Percentiles rank a stretch among this genome's conserved stretches.
These are phyloP conservation scores for Tricholoma sp. DNA, from an alignment of 768 basidiomycete species.

Conservation along the genomic window DNA sequence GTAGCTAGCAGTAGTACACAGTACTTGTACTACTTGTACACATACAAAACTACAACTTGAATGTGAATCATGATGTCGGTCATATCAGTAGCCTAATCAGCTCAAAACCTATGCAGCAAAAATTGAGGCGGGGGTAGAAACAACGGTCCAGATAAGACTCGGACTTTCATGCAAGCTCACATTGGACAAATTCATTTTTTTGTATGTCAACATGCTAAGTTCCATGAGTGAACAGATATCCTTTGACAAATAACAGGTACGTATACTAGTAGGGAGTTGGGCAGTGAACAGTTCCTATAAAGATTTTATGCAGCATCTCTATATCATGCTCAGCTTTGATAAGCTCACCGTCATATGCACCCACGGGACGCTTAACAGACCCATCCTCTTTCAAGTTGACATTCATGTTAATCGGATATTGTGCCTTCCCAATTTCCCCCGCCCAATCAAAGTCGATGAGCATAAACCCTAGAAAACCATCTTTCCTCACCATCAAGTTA, in stretches of 20 bases:
- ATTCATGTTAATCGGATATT: not conserved
- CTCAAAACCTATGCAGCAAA: too few species aligned
- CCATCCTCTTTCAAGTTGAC: not conserved
- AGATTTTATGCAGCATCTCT: conserved; percentile 16
- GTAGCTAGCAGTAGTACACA: too few species aligned
- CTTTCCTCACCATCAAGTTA: conserved; percentile 9
- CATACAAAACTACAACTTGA: too few species aligned
- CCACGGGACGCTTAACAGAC: not conserved
- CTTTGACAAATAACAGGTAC: not conserved
- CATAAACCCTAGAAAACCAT: conserved; percentile 6
- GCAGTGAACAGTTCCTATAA: not conserved
- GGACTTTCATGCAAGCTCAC: too few species aligned
- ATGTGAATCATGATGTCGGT: too few species aligned
- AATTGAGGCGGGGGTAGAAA: too few species aligned
- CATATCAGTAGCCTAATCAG: too few species aligned
- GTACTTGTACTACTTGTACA: too few species aligned
- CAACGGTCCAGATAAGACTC: too few species aligned
- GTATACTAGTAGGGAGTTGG: not conserved
- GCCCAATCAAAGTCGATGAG: conserved; percentile 26
- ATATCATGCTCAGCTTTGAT: conserved; percentile 21
- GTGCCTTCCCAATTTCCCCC: conserved; percentile 12
- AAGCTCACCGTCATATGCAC: conserved; percentile 11
- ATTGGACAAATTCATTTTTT: too few species aligned
- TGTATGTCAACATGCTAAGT: not conserved
- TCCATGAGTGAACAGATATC: not conserved